Percentiles rank a stretch among this genome's conserved stretches.
Evolutionary conservation across 2,329 filamentous ascomycete species (phyloP).

Genomic region (Pseudogymnoascus sp.): DNA sequence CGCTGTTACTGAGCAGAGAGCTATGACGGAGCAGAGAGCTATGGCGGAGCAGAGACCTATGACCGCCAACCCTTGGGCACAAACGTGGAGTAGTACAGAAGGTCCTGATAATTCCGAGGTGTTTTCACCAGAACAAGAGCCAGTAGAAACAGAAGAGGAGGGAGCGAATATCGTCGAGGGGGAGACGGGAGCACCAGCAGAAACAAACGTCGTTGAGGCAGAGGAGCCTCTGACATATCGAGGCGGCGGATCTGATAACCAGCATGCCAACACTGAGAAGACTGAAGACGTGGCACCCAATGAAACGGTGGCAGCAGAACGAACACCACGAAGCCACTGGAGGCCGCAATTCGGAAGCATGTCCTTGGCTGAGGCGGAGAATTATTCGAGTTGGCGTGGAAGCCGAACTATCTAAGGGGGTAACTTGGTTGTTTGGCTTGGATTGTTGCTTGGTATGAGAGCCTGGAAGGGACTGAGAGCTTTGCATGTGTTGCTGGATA

Average conservation of each 20-base stretch:
- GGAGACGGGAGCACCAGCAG: not conserved
- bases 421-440: not conserved
- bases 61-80: not conserved
- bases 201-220: not conserved
- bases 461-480: not conserved
- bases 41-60: not conserved
- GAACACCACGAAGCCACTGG: not conserved
- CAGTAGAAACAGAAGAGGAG: not conserved
- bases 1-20: not conserved
- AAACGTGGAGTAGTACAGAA: not conserved
- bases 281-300: not conserved
- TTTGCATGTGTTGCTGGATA: not conserved
- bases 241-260: not conserved
- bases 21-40: not conserved
- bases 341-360: not conserved
- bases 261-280: not conserved
- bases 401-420: not conserved
- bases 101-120: not conserved
- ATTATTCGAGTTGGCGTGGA: not conserved
- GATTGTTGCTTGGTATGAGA: not conserved
- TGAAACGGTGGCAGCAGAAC: not conserved
- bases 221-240: not conserved
- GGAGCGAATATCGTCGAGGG: not conserved
- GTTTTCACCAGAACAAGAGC: not conserved
- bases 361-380: not conserved